These are phyloP conservation scores for Suillus hirtellus DNA, from an alignment of 768 basidiomycete species.

Conservation along the genomic window DNA sequence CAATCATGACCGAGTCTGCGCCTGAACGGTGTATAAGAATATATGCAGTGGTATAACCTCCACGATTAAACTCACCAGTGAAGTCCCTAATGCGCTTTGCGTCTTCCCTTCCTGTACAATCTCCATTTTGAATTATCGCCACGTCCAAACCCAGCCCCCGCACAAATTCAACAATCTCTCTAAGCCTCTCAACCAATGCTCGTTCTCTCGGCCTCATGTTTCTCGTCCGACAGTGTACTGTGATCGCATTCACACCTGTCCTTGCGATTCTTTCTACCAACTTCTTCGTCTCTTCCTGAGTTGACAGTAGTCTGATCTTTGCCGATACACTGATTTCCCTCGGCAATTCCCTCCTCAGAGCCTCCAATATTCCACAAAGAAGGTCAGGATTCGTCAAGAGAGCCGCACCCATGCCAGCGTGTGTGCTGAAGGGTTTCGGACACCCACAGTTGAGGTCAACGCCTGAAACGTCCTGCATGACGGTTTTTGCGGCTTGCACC, in stretches of 20 bases:
- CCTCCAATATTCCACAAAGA: slow-evolving; percentile 83
- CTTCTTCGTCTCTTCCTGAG: slow-evolving; percentile 83
- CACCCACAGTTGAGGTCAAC: slow-evolving; percentile 98
- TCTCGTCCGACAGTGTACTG: slow-evolving; percentile 93
- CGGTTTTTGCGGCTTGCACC: slow-evolving; percentile 85
- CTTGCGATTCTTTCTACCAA: slow-evolving; percentile 87
- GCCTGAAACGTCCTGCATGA: slow-evolving; percentile 87
- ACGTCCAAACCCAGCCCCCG: slow-evolving; percentile 70
- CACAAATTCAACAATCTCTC: slow-evolving; percentile 86
- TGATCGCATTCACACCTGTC: slow-evolving; percentile 87
- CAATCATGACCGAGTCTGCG: slow-evolving; percentile 94
- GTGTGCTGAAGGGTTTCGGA: slow-evolving; percentile 93
- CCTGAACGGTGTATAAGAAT: slow-evolving; percentile 38
- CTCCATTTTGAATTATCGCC: slow-evolving; percentile 94
- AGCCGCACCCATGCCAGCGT: slow-evolving; percentile 95
- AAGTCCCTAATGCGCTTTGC: slow-evolving; percentile 69
- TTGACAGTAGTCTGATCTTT: slow-evolving; percentile 88
- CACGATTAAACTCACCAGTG: slow-evolving; percentile 56
- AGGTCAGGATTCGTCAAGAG: slow-evolving; percentile 89
- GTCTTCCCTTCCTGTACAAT: slow-evolving; percentile 79
- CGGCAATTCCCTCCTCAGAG: slow-evolving; percentile 71
- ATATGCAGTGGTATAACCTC: neutral
- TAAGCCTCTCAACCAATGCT: slow-evolving; percentile 76
- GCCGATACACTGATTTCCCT: slow-evolving; percentile 86
- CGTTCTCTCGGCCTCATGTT: slow-evolving; percentile 84